Evolutionary conservation across 2,329 filamentous ascomycete species (phyloP), one percentile per base, ranked within the genome.

Genomic region (Aotearoamyces nothofagi): DNA sequence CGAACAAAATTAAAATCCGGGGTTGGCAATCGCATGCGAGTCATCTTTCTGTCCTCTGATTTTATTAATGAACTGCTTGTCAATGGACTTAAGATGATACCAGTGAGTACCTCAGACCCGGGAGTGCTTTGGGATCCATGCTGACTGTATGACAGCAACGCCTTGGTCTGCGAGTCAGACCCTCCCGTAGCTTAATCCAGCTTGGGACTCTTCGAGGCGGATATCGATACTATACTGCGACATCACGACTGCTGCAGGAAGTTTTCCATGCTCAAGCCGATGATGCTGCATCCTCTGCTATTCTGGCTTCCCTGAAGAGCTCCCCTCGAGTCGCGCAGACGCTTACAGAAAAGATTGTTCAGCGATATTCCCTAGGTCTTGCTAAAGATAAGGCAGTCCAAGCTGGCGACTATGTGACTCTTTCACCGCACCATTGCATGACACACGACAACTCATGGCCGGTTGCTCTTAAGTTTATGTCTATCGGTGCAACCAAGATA

Each of bases 281-380:
- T n/a, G n/a, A n/a, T n/a, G n/a, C n/a, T n/a, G n/a, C n/a, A 17
- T 45, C 55, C 4, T 58, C 69, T 4, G 56, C 65, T 25, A 53
- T 78, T 34, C 61, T 74, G 31, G 60, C 63, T 23, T 59, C 66
- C 17, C 50, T 61, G 30, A 55, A 58, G 40, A 43, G 51, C n/a
- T n/a, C n/a, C n/a, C n/a, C n/a, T n/a, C n/a, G n/a, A n/a, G n/a
- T n/a, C n/a, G n/a, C n/a, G n/a, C 84, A 93, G 54, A 94, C 81
- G 3, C 55, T 93, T 29, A 90, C 81, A 3, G 86, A 94, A 52
- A 93, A 93, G 61, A 93, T 94, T 34, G 76, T 93, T 0, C 86
- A 94, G 51, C 57, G 65, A 10, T 77, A 92, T 52, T 67, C 82
- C 1, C 63, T 84, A n/a, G 81, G 75, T 7, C 66, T 93, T 1